Evolutionary conservation across 1,284 basidiomycete genomes (phyloP).

Genomic region (Cutaneotrichosporon curvatum): DNA sequence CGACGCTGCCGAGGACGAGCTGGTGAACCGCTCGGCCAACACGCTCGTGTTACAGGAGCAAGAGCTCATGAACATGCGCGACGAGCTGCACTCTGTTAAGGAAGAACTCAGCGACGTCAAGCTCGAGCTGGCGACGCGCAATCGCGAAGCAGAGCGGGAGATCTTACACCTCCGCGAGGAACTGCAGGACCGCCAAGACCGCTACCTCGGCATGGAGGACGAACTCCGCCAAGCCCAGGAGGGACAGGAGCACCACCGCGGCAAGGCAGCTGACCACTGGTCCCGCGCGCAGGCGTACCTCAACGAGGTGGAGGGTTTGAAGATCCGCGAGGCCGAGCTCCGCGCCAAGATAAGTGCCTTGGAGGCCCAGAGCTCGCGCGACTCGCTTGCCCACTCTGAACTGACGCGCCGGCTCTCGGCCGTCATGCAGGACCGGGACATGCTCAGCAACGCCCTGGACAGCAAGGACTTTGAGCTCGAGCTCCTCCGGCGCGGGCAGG

Average conservation of each 20-base stretch:
- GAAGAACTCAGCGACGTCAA: neutral
- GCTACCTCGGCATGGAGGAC: neutral
- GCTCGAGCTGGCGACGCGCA: neutral
- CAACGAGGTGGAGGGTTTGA: slow-evolving; percentile 24
- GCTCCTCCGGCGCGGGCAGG: neutral
- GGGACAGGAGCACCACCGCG: slow-evolving; percentile 3
- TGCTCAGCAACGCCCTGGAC: neutral
- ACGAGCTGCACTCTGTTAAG: neutral
- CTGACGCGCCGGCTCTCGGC: neutral
- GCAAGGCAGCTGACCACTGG: slow-evolving; percentile 2
- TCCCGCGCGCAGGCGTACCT: slow-evolving; percentile 23
- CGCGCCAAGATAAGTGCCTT: slow-evolving; percentile 15
- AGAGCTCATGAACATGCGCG: slow-evolving; percentile 1
- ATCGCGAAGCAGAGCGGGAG: neutral
- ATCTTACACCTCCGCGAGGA: neutral
- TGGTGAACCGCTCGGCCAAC: neutral
- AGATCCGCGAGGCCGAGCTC: slow-evolving; percentile 20
- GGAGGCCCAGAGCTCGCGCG: neutral
- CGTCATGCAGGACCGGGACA: neutral
- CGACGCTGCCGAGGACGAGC: neutral
- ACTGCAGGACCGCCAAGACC: neutral
- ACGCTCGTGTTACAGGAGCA: slow-evolving; percentile 5
- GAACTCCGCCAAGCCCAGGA: neutral
- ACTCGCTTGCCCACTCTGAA: neutral
- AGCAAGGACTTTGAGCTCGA: slow-evolving; percentile 10